Percentiles rank a stretch among this genome's conserved stretches.
Evolutionary conservation across 1,139 yeast genomes (phyloP).

Genomic region (Candida sp.): DNA sequence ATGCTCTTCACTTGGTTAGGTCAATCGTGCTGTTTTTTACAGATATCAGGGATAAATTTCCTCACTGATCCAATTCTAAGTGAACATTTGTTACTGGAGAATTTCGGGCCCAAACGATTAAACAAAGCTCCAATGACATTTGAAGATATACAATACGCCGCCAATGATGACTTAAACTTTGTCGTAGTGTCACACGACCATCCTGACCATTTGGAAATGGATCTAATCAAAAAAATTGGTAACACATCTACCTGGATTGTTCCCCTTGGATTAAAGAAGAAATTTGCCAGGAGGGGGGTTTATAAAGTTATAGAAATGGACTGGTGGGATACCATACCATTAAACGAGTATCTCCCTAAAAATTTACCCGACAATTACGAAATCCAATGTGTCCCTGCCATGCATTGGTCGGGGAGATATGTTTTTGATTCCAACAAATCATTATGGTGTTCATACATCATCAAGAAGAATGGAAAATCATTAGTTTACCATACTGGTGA

Average conservation of each 20-base stretch:
- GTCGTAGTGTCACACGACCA: conserved; percentile 90
- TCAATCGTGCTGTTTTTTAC: conserved; percentile 80
- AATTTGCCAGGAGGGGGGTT: conserved; percentile 54
- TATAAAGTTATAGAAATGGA: conserved; percentile 68
- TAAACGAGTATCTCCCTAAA: conserved; percentile 29
- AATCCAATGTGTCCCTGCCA: conserved; percentile 87
- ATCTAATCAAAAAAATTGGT: conserved; percentile 55
- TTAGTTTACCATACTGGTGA: conserved; percentile 91
- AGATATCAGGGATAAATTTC: conserved; percentile 68
- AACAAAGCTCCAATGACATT: conserved; percentile 66
- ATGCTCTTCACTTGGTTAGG: conserved; percentile 88
- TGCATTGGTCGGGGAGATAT: conserved; percentile 96
- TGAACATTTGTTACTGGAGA: conserved; percentile 58
- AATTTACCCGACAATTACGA: conserved; percentile 56
- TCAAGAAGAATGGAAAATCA: conserved; percentile 64
- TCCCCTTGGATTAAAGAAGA: conserved; percentile 71
- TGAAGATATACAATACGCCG: conserved; percentile 55
- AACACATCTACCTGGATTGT: conserved; percentile 75
- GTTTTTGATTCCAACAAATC: conserved; percentile 75
- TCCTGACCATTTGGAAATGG: conserved; percentile 86
- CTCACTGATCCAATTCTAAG: conserved; percentile 85
- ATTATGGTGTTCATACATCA: conserved; percentile 83
- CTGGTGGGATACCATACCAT: conserved; percentile 81
- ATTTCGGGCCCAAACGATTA: conserved; percentile 79
- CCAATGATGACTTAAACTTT: conserved; percentile 52